Evolutionary conservation across 148 eudicot species (phyloP).

Genomic region (Persicaria maculosa): DNA sequence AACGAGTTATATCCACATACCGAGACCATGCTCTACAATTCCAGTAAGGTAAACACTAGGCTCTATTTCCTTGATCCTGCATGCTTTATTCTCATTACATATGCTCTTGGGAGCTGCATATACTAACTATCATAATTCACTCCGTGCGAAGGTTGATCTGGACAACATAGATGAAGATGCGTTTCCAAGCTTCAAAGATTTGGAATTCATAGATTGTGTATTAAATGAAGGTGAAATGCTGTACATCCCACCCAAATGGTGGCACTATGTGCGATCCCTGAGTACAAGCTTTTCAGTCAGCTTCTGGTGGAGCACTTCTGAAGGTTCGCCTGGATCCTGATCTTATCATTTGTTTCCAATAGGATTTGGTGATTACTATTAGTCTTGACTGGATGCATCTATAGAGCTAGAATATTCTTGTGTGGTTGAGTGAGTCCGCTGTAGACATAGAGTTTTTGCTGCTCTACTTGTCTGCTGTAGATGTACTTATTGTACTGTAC

Average conservation of each 20-base stretch:
- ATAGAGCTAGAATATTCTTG: conserved; percentile 1
- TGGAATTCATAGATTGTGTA: conserved; percentile 90
- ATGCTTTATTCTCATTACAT: background rate
- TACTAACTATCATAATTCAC: background rate
- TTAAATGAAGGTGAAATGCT: conserved; percentile 98
- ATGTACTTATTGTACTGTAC: background rate
- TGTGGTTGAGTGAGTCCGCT: background rate
- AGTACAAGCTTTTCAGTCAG: conserved; percentile 88
- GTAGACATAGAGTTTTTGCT: background rate
- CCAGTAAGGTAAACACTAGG: conserved; percentile 65
- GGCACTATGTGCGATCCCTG: conserved; percentile 93
- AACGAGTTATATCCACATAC: conserved; percentile 79
- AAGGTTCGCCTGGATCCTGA: conserved; percentile 31
- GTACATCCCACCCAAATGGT: conserved; percentile 98
- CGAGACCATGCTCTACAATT: conserved; percentile 82
- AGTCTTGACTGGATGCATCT: conserved; percentile 8
- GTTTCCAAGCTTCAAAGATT: conserved; percentile 57
- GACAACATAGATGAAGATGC: conserved; percentile 61
- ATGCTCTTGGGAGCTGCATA: background rate
- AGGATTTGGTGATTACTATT: background rate
- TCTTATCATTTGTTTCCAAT: background rate
- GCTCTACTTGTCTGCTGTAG: conserved; percentile 3
- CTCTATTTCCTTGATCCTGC: background rate
- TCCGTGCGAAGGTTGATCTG: conserved; percentile 64
- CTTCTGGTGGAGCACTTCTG: conserved; percentile 83